A percentile compares a stretch with the other conserved stretches of the same genome.
phyloP scores from a whole-genome alignment of 139 green algal genomes.

The Chlamydomonas sp. region DNA sequence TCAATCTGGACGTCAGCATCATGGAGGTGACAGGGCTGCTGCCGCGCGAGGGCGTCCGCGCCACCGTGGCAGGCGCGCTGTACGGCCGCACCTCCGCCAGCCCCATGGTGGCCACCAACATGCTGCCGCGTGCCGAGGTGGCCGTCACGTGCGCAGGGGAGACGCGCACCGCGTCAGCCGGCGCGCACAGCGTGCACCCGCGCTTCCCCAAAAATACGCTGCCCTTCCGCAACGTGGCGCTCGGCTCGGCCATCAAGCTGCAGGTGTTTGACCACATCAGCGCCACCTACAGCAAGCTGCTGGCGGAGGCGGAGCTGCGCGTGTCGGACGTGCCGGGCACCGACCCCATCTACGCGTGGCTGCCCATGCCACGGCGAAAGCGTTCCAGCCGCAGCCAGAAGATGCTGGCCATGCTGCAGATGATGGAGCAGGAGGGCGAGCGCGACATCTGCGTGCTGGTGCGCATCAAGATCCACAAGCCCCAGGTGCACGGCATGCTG shows the following conservation, averaged over 20 bases:
- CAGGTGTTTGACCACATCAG: slow-evolving; percentile 41
- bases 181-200: slow-evolving; percentile 29
- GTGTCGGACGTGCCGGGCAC: slow-evolving; percentile 51
- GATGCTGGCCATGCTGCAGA: slow-evolving; percentile 13
- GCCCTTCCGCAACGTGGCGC: slow-evolving; percentile 51
- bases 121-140: slow-evolving; percentile 34
- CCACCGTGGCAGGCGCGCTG: slow-evolving; percentile 25
- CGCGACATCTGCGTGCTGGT: slow-evolving; percentile 65
- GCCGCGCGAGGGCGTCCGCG: slow-evolving; percentile 33
- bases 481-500: slow-evolving; percentile 48
- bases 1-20: slow-evolving; percentile 62
- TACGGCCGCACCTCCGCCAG: slow-evolving; percentile 7
- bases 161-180: not conserved
- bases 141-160: slow-evolving; percentile 7
- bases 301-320: slow-evolving; percentile 39
- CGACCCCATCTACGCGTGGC: slow-evolving; percentile 80
- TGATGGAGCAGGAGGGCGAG: slow-evolving; percentile 25
- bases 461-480: slow-evolving; percentile 70
- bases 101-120: slow-evolving; percentile 3
- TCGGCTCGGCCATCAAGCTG: slow-evolving; percentile 46
- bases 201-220: slow-evolving; percentile 43
- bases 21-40: slow-evolving; percentile 59
- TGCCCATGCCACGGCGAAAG: slow-evolving; percentile 48
- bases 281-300: not conserved
- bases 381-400: slow-evolving; percentile 8